Evolutionary conservation across 2,329 filamentous ascomycete species (phyloP).

Genomic region (Neofusicoccum sp.): DNA sequence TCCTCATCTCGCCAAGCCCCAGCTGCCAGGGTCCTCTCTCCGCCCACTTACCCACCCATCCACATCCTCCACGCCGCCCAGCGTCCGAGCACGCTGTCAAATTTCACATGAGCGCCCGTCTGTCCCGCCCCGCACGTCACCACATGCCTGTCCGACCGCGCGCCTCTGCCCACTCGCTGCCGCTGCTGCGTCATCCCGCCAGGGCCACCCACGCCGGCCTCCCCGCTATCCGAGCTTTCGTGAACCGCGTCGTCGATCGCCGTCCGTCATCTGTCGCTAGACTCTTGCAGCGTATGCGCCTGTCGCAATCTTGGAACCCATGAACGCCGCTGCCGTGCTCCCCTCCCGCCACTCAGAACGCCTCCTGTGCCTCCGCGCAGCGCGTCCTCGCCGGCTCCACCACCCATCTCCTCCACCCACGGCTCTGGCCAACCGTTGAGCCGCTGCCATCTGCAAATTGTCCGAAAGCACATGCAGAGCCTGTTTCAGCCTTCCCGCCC

Average conservation of each 20-base stretch:
- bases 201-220: not conserved
- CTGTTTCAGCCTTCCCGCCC: conserved; percentile 6
- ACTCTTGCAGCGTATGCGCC: not conserved
- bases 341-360: not conserved
- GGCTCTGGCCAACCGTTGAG: conserved; percentile 1
- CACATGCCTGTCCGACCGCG: not conserved
- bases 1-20: conserved; percentile 6
- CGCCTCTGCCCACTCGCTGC: not conserved
- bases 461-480: not conserved
- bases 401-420: not conserved
- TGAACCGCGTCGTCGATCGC: not conserved
- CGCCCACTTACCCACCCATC: too few relatives aligned
- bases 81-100: not conserved
- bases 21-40: not conserved
- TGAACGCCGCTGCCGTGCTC: not conserved
- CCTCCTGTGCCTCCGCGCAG: not conserved
- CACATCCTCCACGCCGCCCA: too few relatives aligned
- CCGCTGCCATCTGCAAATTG: not conserved
- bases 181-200: conserved; percentile 11
- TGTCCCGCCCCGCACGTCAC: conserved; percentile 1
- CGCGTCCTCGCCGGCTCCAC: conserved; percentile 10
- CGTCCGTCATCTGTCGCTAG: not conserved
- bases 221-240: conserved; percentile 11
- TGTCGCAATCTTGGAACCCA: not conserved
- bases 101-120: not conserved